These are phyloP conservation scores for Debaryomyces psychrophilus DNA, from an alignment of 1,139 yeast genomes.

Conservation along the genomic window DNA sequence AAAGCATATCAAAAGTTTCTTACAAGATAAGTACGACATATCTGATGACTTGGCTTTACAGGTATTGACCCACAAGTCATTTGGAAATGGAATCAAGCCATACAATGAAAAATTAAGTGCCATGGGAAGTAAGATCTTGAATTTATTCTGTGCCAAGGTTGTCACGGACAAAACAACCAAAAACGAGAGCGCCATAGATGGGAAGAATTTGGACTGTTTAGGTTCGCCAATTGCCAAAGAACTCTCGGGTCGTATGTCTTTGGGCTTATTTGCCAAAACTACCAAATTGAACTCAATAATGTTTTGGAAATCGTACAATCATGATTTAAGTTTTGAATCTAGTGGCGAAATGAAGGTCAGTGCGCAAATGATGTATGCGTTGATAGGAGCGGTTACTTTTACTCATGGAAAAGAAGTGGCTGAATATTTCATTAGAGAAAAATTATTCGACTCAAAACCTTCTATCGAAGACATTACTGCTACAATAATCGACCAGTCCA, in stretches of 20 bases:
- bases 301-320: conserved; percentile 73
- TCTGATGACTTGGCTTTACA: conserved; percentile 68
- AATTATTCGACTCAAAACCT: conserved; percentile 27
- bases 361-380: conserved; percentile 71
- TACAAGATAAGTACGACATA: conserved; percentile 45
- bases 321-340: conserved; percentile 52
- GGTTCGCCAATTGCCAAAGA: conserved; percentile 59
- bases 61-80: conserved; percentile 87
- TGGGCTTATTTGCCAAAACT: conserved; percentile 56
- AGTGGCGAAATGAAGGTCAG: conserved; percentile 61
- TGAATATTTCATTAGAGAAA: conserved; percentile 56
- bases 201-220: conserved; percentile 63
- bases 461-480: conserved; percentile 18
- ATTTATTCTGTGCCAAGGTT: conserved; percentile 58
- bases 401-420: conserved; percentile 66
- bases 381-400: conserved; percentile 78
- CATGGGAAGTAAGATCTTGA: conserved; percentile 75
- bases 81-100: conserved; percentile 88
- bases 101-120: conserved; percentile 82
- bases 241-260: conserved; percentile 51
- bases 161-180: conserved; percentile 41
- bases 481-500: conserved; percentile 11
- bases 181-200: conserved; percentile 48
- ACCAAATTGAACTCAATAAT: conserved; percentile 55
- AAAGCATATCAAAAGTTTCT: conserved; percentile 48